These are phyloP conservation scores for Volutella citrinella DNA, from an alignment of 2,329 filamentous ascomycete genomes.

Conservation along the genomic window DNA sequence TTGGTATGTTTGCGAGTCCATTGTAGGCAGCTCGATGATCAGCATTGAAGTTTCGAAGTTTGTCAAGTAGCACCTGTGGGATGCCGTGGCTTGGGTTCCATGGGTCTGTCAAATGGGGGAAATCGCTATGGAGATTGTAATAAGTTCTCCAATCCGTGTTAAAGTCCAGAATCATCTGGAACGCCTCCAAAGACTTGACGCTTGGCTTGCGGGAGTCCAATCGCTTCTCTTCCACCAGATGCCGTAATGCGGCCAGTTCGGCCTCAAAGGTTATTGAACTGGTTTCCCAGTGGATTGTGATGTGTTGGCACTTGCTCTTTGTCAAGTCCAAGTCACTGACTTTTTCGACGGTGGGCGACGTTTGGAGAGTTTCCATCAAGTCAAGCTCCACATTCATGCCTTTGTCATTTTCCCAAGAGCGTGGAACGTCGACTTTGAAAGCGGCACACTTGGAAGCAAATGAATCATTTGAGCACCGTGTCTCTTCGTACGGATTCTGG, in stretches of 20 bases:
- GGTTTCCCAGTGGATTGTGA: constrained; percentile 27
- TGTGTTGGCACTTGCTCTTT: constrained; percentile 12
- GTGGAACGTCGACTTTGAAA: constrained; percentile 32
- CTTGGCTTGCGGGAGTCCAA: constrained; percentile 15
- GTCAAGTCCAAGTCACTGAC: constrained; percentile 14
- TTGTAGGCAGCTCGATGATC: constrained; percentile 38
- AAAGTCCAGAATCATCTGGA: constrained; percentile 33
- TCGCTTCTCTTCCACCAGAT: constrained; percentile 20
- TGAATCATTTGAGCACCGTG: constrained; percentile 3
- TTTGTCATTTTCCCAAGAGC: constrained; percentile 24
- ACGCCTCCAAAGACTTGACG: constrained; percentile 23
- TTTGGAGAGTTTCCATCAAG: constrained; percentile 63
- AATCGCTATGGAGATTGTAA: constrained; percentile 23
- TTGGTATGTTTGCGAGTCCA: constrained; percentile 34
- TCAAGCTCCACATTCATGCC: constrained; percentile 33
- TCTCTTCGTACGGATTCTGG: constrained; percentile 29
- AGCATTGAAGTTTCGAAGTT: constrained; percentile 32
- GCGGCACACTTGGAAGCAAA: constrained; percentile 24
- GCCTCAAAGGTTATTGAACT: constrained; percentile 29
- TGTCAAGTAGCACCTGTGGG: constrained; percentile 22
- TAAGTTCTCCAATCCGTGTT: constrained; percentile 13
- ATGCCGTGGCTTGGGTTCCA: constrained; percentile 14
- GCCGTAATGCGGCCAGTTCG: constrained; percentile 29
- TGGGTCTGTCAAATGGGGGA: constrained; percentile 35
- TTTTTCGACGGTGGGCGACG: constrained; percentile 42